Conservation (phyloP, 345 rosid species). For the Cardiospermum halicacabum region DNA sequence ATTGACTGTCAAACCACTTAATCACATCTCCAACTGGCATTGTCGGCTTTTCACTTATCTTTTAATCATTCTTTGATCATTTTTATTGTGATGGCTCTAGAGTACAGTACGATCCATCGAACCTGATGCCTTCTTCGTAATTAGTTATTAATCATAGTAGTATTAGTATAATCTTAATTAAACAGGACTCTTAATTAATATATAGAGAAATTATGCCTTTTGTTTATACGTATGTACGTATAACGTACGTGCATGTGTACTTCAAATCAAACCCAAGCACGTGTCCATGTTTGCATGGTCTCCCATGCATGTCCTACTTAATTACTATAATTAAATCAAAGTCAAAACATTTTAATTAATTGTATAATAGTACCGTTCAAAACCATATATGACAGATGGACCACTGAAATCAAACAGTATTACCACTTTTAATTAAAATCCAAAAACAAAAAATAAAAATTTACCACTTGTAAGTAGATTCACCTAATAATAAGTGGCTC, state of each 20-base stretch:
- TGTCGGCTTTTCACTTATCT: constrained; percentile 19
- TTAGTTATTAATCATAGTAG: neutral
- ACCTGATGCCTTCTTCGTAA: constrained; percentile 10
- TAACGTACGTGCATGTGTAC: constrained; percentile 34
- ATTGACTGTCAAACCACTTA: constrained; percentile 15
- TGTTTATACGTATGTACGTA: neutral
- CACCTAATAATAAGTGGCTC: neutral
- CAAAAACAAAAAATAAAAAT: neutral
- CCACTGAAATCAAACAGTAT: neutral
- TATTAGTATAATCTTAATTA: neutral
- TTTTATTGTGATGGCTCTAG: constrained; percentile 11
- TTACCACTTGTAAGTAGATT: neutral
- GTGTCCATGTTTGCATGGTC: constrained; percentile 14
- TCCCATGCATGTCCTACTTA: neutral
- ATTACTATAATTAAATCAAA: neutral
- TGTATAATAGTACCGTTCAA: neutral
- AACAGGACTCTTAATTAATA: neutral
- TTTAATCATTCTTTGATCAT: constrained; percentile 1
- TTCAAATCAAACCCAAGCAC: constrained; percentile 19
- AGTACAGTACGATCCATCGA: constrained; percentile 7
- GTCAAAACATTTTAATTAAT: constrained; percentile 10
- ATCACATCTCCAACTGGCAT: constrained; percentile 26
- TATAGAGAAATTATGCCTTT: neutral
- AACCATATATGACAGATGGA: constrained; percentile 11
- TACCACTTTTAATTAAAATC: neutral